Base-by-base conservation (phyloP, 2,329 filamentous ascomycete genomes). In the Trichothecium roseum region DNA sequence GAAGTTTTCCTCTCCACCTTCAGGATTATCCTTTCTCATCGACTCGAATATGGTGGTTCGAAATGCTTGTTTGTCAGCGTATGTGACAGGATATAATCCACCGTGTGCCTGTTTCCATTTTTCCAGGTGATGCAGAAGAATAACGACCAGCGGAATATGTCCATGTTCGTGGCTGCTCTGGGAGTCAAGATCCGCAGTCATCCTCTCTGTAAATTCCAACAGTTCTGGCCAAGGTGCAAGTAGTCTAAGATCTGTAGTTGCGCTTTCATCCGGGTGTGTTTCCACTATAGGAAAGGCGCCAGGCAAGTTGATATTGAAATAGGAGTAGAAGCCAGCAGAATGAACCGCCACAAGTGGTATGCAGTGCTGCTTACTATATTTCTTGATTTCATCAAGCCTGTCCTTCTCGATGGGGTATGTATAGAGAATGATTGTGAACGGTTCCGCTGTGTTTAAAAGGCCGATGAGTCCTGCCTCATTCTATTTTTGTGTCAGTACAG, bases 1-100 rank as follows among this genome's bases (percentile, higher is more conserved):
- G 51, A 87, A 98, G 56, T 98, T 98, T 62, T 98, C 91, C 53
- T 98, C 91, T 38, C 83, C 84, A 31, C 87, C 88, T 55, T 94
- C 87, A 1, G 85, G 57, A 39, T 78, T 93, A 46, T 81, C 64
- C 34, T 66, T 83, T 46, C 87, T 75, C 46, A 81, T 74, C 3
- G 72, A 76, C 5, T 68, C 66, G 9, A 76, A 66, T 2, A 98
- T 75, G 10, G 80, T 59, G 18, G 78, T 72, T 37, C 84, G 72
- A 54, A 98, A 96, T 12, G 78, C 78, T 7, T 69, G 79, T 64
- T 98, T 98, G 43, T 96, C 86, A 42, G 81, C 77, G 60, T 93
- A 95, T 3, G 68, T 80, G 9, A 66, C 66, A 4, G 91, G 91
- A 27, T 73, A 64, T 22, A 72, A 66, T 13, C 82, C 84, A 36